Conservation (phyloP, 371 early-diverging fungal genomes). For the Rhizopus arrhizus region DNA sequence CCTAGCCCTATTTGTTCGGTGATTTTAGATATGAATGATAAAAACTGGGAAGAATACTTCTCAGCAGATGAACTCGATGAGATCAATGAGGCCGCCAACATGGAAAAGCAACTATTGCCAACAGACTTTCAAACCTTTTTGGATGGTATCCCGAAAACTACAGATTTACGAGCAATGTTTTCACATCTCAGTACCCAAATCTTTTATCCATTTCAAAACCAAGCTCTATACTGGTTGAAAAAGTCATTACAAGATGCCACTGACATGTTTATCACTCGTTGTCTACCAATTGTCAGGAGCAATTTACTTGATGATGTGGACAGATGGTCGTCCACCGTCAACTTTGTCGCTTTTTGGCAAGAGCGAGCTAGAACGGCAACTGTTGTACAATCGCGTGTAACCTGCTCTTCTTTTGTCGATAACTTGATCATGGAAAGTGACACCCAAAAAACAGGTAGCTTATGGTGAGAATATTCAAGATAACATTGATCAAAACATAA, state of each 20-base stretch:
- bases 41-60: constrained; percentile 1
- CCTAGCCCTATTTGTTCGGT: too few species aligned
- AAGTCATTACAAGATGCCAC: constrained; percentile 1
- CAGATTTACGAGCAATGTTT: constrained; percentile 1
- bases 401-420: constrained; percentile 18
- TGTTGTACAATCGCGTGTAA: constrained; percentile 12
- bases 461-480: background rate
- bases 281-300: constrained; percentile 4
- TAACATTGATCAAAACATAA: constrained; percentile 12
- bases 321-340: constrained; percentile 9
- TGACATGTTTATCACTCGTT: constrained; percentile 1
- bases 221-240: constrained; percentile 8
- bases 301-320: constrained; percentile 18
- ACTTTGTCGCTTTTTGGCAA: constrained; percentile 20
- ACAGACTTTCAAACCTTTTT: background rate
- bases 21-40: constrained; percentile 2
- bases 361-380: constrained; percentile 20
- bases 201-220: background rate
- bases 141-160: constrained; percentile 4
- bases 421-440: constrained; percentile 19
- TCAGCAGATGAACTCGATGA: constrained; percentile 6
- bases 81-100: background rate
- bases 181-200: constrained; percentile 5
- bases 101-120: background rate
- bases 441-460: constrained; percentile 7